Base-by-base conservation (phyloP, 495 filamentous ascomycete genomes). In the Aspergillus sclerotiicarbonarius region DNA sequence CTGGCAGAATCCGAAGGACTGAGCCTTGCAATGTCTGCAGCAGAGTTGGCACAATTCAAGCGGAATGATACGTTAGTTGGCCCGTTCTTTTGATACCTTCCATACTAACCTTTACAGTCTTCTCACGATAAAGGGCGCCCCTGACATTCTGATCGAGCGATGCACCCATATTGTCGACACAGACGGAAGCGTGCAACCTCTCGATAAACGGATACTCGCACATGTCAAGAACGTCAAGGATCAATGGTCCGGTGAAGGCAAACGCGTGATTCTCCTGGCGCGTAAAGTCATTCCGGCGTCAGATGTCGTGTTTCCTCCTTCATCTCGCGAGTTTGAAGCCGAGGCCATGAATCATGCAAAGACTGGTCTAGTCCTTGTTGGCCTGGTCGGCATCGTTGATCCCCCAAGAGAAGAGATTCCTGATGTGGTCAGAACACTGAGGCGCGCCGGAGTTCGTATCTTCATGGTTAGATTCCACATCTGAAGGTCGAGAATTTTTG, bases 391-490 rank as follows among this genome's bases (percentile, higher is more conserved):
- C 25, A 85, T 91, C 45, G 76, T 86, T 35, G 87, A 91, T 67
- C 87, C 88, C 0, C 82, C 84, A 2, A 77, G 86, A 20, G 76
- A 80, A 0, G 87, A 90, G 64, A 89, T 87, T 31, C 80, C 81
- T 0, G 76, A 78, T 4, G 85, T 88, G 3, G 73, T 88, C 21
- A 62, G 64, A 8, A 84, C 75, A 6, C 71, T 88, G 8, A 76
- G 84, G 39, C 75, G 80, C 1, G 86, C 87, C 8, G 82, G 83
- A 8, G 85, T 88, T 41, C 74, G 82, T 18, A 78, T 89, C 31
- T 84, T 87, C 59, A 89, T 89, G 87, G 60, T 72, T 8, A 3
- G 57, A 49, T 32, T 4, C 41, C 8, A 7, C 15, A 0, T 3
- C 16, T 8, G 8, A 8, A 32, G 1, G 16, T 15, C 9, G 8